Evolutionary conservation across 139 green algal species (phyloP).

Genomic region (Bryopsis sp.): DNA sequence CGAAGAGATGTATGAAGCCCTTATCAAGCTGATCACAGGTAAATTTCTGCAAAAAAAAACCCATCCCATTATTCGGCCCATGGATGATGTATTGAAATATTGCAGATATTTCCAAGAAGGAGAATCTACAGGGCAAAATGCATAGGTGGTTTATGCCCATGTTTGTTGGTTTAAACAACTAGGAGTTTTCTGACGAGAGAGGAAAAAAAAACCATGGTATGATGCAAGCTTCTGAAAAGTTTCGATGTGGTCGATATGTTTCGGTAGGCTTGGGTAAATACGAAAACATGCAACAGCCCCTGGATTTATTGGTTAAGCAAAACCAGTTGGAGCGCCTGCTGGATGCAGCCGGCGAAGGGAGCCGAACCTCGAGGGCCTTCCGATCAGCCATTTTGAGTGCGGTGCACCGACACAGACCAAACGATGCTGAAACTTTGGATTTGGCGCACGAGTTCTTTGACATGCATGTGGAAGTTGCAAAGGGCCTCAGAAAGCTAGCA

Average conservation of each 20-base stretch:
- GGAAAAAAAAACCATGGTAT: no score
- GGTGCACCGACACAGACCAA: conserved; percentile 2
- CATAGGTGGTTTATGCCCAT: no score
- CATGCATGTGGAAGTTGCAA: conserved; percentile 18
- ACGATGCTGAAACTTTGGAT: background rate
- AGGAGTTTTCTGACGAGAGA: no score
- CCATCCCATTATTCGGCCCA: no score
- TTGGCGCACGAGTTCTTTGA: conserved; percentile 14
- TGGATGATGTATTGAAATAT: no score
- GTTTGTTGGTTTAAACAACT: no score
- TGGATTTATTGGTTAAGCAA: conserved; percentile 16
- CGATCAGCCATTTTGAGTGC: conserved; percentile 11
- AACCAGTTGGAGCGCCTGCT: conserved; percentile 15
- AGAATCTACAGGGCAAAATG: no score
- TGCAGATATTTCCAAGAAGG: no score
- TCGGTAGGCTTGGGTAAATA: background rate
- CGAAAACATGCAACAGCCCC: background rate
- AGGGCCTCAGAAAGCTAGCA: conserved; percentile 10
- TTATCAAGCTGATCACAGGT: no score
- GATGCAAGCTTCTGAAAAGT: no score
- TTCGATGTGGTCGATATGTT: no score
- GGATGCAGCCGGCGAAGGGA: background rate
- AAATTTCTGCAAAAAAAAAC: no score
- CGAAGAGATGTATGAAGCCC: conserved; percentile 11
- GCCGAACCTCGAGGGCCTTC: background rate